Evolutionary conservation across 306 rosid species (phyloP).

Genomic region (Parietaria judaica): DNA sequence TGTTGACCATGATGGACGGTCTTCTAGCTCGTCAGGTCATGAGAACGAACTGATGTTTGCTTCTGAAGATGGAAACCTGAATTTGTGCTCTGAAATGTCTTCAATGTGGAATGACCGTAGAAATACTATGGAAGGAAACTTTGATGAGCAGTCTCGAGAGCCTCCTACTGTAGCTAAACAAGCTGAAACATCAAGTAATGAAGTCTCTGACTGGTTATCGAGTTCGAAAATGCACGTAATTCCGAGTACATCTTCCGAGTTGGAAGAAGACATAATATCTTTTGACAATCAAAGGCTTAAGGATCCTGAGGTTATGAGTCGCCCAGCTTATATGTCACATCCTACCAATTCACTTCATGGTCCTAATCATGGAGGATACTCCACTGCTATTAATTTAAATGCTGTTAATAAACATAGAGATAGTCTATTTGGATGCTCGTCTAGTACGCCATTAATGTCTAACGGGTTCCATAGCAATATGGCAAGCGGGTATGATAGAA

Average conservation of each 20-base stretch:
- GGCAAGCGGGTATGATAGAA: constrained; percentile 31
- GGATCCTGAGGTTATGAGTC: constrained; percentile 68
- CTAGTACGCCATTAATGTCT: constrained; percentile 26
- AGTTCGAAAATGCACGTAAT: constrained; percentile 29
- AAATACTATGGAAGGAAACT: constrained; percentile 27
- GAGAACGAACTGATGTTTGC: constrained; percentile 27
- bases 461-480: constrained; percentile 47
- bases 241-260: constrained; percentile 30
- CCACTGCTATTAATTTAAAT: constrained; percentile 30
- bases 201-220: constrained; percentile 33
- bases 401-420: constrained; percentile 35
- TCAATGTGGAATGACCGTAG: constrained; percentile 30
- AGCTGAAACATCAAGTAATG: constrained; percentile 21
- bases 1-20: constrained; percentile 27
- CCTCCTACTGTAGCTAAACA: constrained; percentile 27
- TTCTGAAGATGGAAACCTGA: constrained; percentile 36
- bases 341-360: constrained; percentile 29
- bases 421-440: constrained; percentile 27
- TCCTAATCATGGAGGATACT: constrained; percentile 26
- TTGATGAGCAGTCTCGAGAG: constrained; percentile 35
- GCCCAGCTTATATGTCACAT: constrained; percentile 39
- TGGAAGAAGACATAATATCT: constrained; percentile 67
- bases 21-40: constrained; percentile 28
- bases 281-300: constrained; percentile 69
- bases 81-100: constrained; percentile 43